Base-by-base conservation (phyloP, 208 protist species). In the Lotmaria passim region DNA sequence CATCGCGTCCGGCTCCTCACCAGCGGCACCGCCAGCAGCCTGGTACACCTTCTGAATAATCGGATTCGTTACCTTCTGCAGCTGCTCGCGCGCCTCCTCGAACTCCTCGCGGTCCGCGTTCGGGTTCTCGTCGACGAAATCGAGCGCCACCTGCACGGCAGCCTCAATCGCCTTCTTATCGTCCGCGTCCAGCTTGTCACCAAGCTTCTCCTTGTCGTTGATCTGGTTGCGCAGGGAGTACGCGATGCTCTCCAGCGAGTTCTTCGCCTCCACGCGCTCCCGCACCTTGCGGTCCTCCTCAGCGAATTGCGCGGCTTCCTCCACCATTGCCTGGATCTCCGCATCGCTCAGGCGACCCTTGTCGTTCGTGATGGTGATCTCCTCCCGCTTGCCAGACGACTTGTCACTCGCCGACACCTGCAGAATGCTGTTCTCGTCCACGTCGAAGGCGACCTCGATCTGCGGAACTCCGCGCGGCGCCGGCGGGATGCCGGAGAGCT, bases 281-380 rank as follows among this genome's bases (percentile, higher is more conserved):
- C 83, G 85, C 17, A 86, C 43, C 47, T 84, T 75, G 24, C 87
- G 75, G 82, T 99, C 97, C 63, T 98, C 87, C 53, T 97, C 95
- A 63, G 93, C 91, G 75, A 91, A 98, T 53, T 86, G 50, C 68
- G 93, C 86, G 34, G 97, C 96, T 43, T 99, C 96, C 34, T 83
- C 67, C 57, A 98, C 93, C 97, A 99, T 99, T 36, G 80, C 64
- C 72, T 98, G 96, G 65, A 99, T 98, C 69, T 99, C 88, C 51
- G 96, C 94, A 69, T 96, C 75, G 59, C 83, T 90, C 24, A 99
- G 91, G 48, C 95, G 89, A 62, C 97, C 97, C 87, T 98, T 96
- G 74, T 99, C 97, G 80, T 99, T 99, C 7, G 89, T 99, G 83
- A 99, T 99, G 23, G 93, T 98, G 82, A 99, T 99, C 70, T 93